Conservation (phyloP, 2,329 filamentous ascomycete species). For the Epicoccum nigrum region DNA sequence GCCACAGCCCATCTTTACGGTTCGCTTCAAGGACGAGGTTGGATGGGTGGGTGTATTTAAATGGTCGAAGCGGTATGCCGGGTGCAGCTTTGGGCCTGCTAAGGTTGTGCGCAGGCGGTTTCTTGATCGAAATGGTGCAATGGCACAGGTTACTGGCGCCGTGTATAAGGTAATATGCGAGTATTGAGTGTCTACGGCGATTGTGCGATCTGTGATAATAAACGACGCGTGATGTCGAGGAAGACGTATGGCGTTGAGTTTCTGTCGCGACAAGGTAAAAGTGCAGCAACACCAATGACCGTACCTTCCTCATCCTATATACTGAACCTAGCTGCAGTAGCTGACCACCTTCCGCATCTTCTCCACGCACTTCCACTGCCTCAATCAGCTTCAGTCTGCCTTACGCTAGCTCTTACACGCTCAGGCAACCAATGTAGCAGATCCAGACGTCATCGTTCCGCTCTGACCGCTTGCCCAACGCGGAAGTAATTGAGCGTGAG, state of each 20-base stretch:
- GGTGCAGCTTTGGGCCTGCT: background rate
- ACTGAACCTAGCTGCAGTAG: background rate
- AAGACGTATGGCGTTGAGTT: background rate
- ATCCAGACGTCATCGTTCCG: background rate
- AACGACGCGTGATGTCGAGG: background rate
- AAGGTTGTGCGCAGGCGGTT: background rate
- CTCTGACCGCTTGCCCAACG: background rate
- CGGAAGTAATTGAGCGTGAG: background rate
- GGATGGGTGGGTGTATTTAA: background rate
- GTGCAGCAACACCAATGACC: background rate
- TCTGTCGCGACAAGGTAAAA: background rate
- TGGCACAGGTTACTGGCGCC: too few species aligned
- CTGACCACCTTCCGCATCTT: conserved; percentile 8
- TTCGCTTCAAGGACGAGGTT: background rate
- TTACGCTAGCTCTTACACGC: conserved; percentile 1
- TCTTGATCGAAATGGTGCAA: background rate
- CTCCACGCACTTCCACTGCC: conserved; percentile 1
- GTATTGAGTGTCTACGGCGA: too few species aligned
- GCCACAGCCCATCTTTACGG: conserved; percentile 26
- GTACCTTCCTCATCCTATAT: conserved; percentile 1
- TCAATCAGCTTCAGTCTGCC: conserved; percentile 1
- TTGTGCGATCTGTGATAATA: too few species aligned
- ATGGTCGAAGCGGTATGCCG: background rate
- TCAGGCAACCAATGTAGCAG: conserved; percentile 3
- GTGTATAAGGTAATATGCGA: too few species aligned